Conservation (phyloP, 2,329 filamentous ascomycete species). For the Paramyrothecium roridum region DNA sequence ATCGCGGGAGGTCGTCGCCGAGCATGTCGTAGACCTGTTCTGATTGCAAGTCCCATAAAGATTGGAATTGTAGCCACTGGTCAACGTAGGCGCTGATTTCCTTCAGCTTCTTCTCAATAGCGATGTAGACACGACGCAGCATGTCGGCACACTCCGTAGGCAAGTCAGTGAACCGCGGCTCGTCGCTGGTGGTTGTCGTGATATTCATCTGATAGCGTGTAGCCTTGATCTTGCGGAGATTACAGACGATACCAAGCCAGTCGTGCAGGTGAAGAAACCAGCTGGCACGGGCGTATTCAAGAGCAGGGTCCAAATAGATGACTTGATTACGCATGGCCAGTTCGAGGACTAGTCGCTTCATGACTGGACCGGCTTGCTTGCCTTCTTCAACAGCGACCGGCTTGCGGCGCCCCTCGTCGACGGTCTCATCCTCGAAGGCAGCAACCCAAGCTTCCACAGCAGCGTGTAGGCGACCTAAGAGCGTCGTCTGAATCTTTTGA, state of each 20-base stretch:
- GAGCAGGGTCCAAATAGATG: slow-evolving; percentile 90
- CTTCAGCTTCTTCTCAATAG: slow-evolving; percentile 77
- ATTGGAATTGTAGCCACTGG: slow-evolving; percentile 98
- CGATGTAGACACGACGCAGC: slow-evolving; percentile 75
- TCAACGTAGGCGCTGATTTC: slow-evolving; percentile 85
- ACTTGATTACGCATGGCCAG: slow-evolving; percentile 98
- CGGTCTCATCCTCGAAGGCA: slow-evolving; percentile 67
- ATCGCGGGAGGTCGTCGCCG: slow-evolving; percentile 85
- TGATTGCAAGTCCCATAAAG: slow-evolving; percentile 94
- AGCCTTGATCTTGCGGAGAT: slow-evolving; percentile 89
- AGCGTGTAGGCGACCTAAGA: slow-evolving; percentile 77
- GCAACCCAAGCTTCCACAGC: slow-evolving; percentile 86
- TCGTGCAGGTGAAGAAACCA: slow-evolving; percentile 92
- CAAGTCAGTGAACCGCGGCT: slow-evolving; percentile 77
- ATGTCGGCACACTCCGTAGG: slow-evolving; percentile 78
- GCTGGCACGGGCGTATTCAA: slow-evolving; percentile 86
- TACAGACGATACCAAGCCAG: slow-evolving; percentile 91
- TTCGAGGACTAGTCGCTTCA: slow-evolving; percentile 79
- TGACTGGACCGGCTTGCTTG: slow-evolving; percentile 56
- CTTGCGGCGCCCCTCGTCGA: slow-evolving; percentile 52
- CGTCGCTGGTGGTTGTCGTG: slow-evolving; percentile 61
- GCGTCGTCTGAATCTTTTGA: slow-evolving; percentile 72
- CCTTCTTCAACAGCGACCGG: slow-evolving; percentile 40
- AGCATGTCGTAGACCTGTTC: slow-evolving; percentile 92
- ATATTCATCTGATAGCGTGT: slow-evolving; percentile 90